phyloP scores from a whole-genome alignment of 2,329 filamentous ascomycete species.

The Monilinia vaccinii-corymbosi region DNA sequence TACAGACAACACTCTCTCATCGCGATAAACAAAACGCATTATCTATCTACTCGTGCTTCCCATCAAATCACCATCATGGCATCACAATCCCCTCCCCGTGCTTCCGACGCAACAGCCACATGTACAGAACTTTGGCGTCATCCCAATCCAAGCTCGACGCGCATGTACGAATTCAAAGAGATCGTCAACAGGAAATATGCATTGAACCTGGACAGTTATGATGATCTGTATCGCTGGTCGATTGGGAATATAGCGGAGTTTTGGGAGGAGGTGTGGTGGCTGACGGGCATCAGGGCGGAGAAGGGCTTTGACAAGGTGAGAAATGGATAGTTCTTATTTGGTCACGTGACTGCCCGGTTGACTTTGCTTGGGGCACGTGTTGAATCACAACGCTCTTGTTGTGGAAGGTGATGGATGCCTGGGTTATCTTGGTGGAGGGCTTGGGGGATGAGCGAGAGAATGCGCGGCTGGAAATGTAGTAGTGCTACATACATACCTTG shows the following conservation, averaged over 20 bases:
- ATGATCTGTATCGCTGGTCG: constrained; percentile 79
- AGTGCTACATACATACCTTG: not conserved
- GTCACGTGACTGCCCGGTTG: not conserved
- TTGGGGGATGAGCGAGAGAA: not conserved
- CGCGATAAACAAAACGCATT: no score
- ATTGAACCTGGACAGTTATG: constrained; percentile 55
- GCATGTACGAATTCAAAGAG: constrained; percentile 64
- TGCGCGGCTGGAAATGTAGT: not conserved
- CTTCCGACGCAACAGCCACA: not conserved
- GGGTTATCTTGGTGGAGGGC: not conserved
- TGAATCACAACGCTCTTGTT: not conserved
- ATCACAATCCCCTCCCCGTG: not conserved
- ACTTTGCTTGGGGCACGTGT: no score
- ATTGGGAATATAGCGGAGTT: constrained; percentile 65
- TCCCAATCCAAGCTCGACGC: constrained; percentile 54
- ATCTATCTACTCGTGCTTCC: not conserved
- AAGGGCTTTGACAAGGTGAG: constrained; percentile 49
- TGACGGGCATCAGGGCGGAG: constrained; percentile 66
- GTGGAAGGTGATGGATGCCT: no score
- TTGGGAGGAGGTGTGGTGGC: constrained; percentile 81
- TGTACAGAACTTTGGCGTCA: constrained; percentile 68
- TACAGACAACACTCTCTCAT: no score
- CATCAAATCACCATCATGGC: not conserved
- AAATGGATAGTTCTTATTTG: constrained; percentile 14
- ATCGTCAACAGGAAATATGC: constrained; percentile 59